Conservation (phyloP, 2,329 filamentous ascomycete species). For the Diaporthe humulicola region DNA sequence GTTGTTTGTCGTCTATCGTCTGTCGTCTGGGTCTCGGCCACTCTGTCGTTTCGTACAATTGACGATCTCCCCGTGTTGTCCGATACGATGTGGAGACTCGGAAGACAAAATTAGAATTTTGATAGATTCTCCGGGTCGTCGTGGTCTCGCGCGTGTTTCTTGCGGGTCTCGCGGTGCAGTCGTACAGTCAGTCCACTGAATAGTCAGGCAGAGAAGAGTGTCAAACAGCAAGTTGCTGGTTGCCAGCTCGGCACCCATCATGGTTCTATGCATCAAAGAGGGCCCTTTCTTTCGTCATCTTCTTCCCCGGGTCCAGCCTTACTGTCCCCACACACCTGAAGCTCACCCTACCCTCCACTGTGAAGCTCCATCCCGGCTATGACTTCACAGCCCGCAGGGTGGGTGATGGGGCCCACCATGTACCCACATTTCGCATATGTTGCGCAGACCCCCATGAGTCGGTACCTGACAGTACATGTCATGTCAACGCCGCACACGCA, state of each 20-base stretch:
- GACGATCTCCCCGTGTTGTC: constrained; percentile 17
- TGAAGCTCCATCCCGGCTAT: constrained; percentile 34
- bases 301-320: constrained; percentile 32
- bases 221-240: background rate
- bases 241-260: constrained; percentile 13
- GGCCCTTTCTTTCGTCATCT: constrained; percentile 33
- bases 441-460: constrained; percentile 24
- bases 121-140: constrained; percentile 10
- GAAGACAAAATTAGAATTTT: constrained; percentile 2
- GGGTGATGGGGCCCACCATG: constrained; percentile 7
- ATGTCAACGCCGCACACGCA: background rate
- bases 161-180: constrained; percentile 9
- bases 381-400: constrained; percentile 37
- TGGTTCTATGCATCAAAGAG: constrained; percentile 31
- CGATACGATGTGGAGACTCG: constrained; percentile 3
- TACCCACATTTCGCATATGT: constrained; percentile 16
- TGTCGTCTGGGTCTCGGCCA: background rate
- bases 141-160: background rate
- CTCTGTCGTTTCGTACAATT: background rate
- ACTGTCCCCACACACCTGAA: constrained; percentile 11
- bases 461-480: constrained; percentile 37
- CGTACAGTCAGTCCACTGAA: constrained; percentile 19
- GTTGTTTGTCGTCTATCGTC: constrained; percentile 41
- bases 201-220: background rate
- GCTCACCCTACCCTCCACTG: constrained; percentile 33